A percentile compares a stretch with the other conserved stretches of the same genome.
Conservation (phyloP, 1,284 basidiomycete species). For the Apiotrichum gamsii region DNA sequence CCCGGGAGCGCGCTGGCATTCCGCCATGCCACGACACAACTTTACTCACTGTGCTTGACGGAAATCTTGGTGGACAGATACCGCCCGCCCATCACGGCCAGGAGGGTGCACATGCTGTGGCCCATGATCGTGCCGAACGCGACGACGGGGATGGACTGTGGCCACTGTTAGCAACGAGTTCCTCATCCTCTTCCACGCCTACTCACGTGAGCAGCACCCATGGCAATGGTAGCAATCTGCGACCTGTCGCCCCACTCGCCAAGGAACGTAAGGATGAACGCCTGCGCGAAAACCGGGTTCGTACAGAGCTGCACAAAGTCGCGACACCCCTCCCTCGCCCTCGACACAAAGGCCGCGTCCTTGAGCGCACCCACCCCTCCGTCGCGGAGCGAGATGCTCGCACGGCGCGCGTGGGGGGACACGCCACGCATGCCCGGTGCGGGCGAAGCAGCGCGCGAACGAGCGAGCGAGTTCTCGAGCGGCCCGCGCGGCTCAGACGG, state of each 20-base stretch:
- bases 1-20: too few relatives aligned
- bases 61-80: slow-evolving; percentile 91
- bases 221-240: slow-evolving; percentile 94
- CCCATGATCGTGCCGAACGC: slow-evolving; percentile 84
- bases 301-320: slow-evolving; percentile 62
- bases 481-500: too few relatives aligned
- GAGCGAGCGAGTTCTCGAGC: slow-evolving; percentile 9
- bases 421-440: not conserved
- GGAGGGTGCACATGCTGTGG: slow-evolving; percentile 77
- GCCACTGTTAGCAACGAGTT: not conserved
- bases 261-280: slow-evolving; percentile 90
- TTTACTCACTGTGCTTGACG: slow-evolving; percentile 84
- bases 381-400: not conserved
- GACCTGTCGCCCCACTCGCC: slow-evolving; percentile 98
- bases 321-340: slow-evolving; percentile 5
- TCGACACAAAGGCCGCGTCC: not conserved
- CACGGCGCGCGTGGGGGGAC: not conserved
- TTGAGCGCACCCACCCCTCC: slow-evolving; percentile 10
- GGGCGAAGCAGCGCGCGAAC: not conserved
- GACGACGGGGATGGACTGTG: slow-evolving; percentile 68
- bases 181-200: not conserved
- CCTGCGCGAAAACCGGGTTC: slow-evolving; percentile 90
- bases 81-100: slow-evolving; percentile 84
- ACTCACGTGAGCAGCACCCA: slow-evolving; percentile 90
- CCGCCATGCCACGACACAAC: too few relatives aligned